These are phyloP conservation scores for Protostelium mycophagum DNA, from an alignment of 78 protist genomes.

Conservation along the genomic window DNA sequence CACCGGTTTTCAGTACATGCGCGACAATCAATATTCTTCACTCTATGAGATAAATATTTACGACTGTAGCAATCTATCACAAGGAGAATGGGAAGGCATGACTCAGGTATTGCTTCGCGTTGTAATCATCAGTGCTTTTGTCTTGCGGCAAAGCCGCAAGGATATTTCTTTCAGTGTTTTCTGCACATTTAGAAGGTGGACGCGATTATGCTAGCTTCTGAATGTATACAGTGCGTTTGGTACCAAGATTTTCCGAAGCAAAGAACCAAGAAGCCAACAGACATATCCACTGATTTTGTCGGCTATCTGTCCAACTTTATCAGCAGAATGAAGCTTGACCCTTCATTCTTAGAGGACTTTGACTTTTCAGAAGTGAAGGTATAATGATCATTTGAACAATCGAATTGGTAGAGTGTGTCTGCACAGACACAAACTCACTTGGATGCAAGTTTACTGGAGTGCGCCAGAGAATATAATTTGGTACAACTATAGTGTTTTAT, in stretches of 20 bases:
- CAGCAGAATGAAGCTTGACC: neutral
- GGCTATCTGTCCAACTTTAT: neutral
- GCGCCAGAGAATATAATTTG: too few species aligned
- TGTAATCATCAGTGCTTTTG: neutral
- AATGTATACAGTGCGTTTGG: neutral
- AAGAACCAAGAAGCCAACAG: neutral
- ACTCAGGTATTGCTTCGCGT: neutral
- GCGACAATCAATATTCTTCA: too few species aligned
- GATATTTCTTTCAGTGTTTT: too few species aligned
- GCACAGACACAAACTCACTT: neutral
- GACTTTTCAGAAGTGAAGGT: neutral
- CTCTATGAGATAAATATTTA: neutral
- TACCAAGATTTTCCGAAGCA: neutral
- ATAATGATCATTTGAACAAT: neutral
- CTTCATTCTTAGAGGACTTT: neutral
- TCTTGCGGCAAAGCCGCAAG: too few species aligned
- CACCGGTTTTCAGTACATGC: too few species aligned
- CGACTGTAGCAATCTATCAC: neutral
- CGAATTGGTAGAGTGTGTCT: too few species aligned
- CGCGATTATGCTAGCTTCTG: neutral
- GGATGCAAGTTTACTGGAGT: too few species aligned
- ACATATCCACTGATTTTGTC: neutral
- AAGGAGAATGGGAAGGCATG: neutral
- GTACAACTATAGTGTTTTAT: too few species aligned
- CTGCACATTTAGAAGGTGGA: too few species aligned